Conservation (phyloP, 106 monocot species). For the Iris macrosiphon region DNA sequence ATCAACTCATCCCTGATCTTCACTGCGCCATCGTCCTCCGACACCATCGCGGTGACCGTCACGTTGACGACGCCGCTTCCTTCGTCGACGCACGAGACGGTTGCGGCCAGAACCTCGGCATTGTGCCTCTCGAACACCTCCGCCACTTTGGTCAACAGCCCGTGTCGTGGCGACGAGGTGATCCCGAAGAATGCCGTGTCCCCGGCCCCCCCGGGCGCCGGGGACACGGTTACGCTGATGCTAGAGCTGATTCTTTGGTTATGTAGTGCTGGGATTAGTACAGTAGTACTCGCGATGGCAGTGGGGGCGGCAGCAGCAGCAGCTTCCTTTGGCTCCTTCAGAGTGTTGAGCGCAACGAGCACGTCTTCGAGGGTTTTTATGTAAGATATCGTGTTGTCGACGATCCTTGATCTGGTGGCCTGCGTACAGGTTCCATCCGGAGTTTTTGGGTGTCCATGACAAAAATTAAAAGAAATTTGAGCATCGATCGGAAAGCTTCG, state of each 20-base stretch:
- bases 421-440: no score
- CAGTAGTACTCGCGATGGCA: no score
- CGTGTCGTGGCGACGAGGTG: not conserved
- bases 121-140: constrained; percentile 31
- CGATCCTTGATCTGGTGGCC: constrained; percentile 41
- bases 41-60: constrained; percentile 7
- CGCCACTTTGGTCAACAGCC: constrained; percentile 8
- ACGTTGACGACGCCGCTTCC: not conserved
- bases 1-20: constrained; percentile 31
- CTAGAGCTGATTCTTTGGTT: no score
- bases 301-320: no score
- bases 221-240: constrained; percentile 8
- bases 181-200: constrained; percentile 30
- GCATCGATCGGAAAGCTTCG: no score
- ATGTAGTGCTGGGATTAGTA: no score
- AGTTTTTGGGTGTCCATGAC: no score
- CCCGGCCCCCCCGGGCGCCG: no score
- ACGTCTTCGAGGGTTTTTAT: constrained; percentile 30
- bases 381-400: constrained; percentile 45
- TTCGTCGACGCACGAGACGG: constrained; percentile 8
- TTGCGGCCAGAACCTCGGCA: constrained; percentile 24
- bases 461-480: no score
- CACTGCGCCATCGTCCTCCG: constrained; percentile 1
- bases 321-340: constrained; percentile 10
- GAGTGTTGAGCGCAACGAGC: constrained; percentile 16